phyloP scores from a whole-genome alignment of 1,284 basidiomycete species.

The Pyrrhoderma noxium region DNA sequence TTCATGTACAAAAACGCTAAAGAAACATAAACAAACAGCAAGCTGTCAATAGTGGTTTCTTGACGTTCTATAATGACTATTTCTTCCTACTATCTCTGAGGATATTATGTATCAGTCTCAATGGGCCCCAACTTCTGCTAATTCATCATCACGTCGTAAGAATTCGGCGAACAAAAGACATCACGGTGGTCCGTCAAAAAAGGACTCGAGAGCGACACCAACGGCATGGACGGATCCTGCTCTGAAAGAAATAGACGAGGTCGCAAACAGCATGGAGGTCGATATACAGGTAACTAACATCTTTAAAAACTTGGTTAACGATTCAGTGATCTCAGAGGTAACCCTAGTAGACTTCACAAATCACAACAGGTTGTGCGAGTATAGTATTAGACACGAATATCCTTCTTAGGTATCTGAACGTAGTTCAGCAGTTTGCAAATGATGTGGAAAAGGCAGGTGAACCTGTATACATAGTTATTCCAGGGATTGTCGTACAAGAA shows the following conservation, averaged over 20 bases:
- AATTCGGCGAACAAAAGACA: neutral
- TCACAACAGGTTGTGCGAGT: slow-evolving; percentile 25
- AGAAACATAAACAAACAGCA: neutral
- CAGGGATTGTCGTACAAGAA: slow-evolving; percentile 64
- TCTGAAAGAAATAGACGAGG: slow-evolving; percentile 15
- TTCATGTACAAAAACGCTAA: neutral
- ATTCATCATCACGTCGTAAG: slow-evolving; percentile 1
- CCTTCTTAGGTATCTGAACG: slow-evolving; percentile 54
- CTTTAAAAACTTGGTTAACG: neutral
- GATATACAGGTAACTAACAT: slow-evolving; percentile 7
- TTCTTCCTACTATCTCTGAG: neutral
- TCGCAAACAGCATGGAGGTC: slow-evolving; percentile 15
- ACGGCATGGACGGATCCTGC: slow-evolving; percentile 15
- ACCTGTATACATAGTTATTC: slow-evolving; percentile 55
- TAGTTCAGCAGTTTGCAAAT: slow-evolving; percentile 53
- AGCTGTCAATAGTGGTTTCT: neutral
- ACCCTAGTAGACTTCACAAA: no score
- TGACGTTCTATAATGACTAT: neutral
- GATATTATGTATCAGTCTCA: slow-evolving; percentile 10
- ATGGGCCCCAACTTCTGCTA: slow-evolving; percentile 7
- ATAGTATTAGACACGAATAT: slow-evolving; percentile 71
- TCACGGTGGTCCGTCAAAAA: neutral
- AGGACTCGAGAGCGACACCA: neutral
- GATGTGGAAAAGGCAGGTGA: slow-evolving; percentile 45
- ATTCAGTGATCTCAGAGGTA: neutral